Conservation (phyloP, 352 stramenopile genomes). For the Plasmopara muralis region DNA sequence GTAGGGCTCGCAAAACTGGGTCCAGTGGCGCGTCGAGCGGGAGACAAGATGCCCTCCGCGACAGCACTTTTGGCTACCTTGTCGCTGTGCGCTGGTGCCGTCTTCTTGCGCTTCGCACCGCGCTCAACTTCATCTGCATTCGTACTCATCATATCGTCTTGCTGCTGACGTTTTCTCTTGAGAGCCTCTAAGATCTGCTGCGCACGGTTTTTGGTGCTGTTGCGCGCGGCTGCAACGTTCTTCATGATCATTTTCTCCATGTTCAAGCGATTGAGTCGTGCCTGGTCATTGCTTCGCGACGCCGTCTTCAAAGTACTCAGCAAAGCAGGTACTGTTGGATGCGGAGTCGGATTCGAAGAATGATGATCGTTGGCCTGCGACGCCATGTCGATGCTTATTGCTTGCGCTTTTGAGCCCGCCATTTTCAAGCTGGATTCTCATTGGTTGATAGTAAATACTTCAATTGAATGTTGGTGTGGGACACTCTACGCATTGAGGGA, state of each 20-base stretch:
- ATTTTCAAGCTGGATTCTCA: too few relatives aligned
- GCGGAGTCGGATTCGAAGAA: constrained; percentile 9
- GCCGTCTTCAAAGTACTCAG: constrained; percentile 12
- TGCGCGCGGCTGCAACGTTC: constrained; percentile 53
- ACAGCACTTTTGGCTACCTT: constrained; percentile 4
- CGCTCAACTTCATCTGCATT: constrained; percentile 17
- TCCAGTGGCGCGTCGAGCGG: constrained; percentile 11
- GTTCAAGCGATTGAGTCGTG: constrained; percentile 59
- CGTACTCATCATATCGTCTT: constrained; percentile 16
- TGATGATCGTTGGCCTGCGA: constrained; percentile 16
- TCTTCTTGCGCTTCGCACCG: constrained; percentile 21
- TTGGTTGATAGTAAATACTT: too few relatives aligned
- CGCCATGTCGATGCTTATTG: constrained; percentile 9
- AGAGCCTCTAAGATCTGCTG: constrained; percentile 69
- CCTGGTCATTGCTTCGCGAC: constrained; percentile 31
- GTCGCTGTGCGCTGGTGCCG: constrained; percentile 9
- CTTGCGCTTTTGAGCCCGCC: constrained; percentile 5
- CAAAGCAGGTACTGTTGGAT: neutral
- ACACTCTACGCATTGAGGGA: neutral
- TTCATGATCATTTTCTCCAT: constrained; percentile 87
- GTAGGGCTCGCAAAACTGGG: constrained; percentile 21
- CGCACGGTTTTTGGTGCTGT: constrained; percentile 63
- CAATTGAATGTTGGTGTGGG: too few relatives aligned
- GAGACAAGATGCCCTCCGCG: constrained; percentile 18
- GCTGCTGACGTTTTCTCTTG: constrained; percentile 51